Conservation (phyloP, 2,329 filamentous ascomycete genomes). For the Metarhizium anisopliae region DNA sequence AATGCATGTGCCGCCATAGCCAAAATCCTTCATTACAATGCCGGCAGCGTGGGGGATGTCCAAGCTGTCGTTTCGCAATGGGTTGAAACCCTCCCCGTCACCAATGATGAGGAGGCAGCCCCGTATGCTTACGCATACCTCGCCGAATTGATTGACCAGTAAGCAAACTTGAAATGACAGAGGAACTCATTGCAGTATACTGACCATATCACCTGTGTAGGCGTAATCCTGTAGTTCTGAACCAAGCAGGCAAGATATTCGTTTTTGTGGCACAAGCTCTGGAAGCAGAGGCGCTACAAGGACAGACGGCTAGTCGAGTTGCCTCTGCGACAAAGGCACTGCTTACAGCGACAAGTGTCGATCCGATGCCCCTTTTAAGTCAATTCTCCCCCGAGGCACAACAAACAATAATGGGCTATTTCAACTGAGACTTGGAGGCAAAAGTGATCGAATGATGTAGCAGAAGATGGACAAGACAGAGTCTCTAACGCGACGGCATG, state of each 20-base stretch:
- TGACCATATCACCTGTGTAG: constrained; percentile 34
- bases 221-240: constrained; percentile 73
- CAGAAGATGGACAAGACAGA: neutral
- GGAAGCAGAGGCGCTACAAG: constrained; percentile 82
- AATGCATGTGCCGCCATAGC: constrained; percentile 95
- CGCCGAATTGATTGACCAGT: constrained; percentile 88
- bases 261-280: constrained; percentile 79
- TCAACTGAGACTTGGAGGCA: constrained; percentile 41
- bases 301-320: constrained; percentile 69
- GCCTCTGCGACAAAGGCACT: constrained; percentile 71
- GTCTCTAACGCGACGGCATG: neutral
- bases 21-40: constrained; percentile 91
- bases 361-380: constrained; percentile 66
- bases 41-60: constrained; percentile 63
- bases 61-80: constrained; percentile 75
- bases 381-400: constrained; percentile 74
- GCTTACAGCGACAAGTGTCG: constrained; percentile 62
- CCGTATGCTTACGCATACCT: constrained; percentile 93
- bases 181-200: neutral
- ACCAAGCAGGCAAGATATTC: constrained; percentile 74
- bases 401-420: constrained; percentile 68
- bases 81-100: constrained; percentile 84
- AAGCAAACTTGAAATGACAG: constrained; percentile 30
- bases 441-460: neutral
- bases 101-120: constrained; percentile 93